phyloP scores from a whole-genome alignment of 2,329 filamentous ascomycete species.

The Elsinoe necatrix region DNA sequence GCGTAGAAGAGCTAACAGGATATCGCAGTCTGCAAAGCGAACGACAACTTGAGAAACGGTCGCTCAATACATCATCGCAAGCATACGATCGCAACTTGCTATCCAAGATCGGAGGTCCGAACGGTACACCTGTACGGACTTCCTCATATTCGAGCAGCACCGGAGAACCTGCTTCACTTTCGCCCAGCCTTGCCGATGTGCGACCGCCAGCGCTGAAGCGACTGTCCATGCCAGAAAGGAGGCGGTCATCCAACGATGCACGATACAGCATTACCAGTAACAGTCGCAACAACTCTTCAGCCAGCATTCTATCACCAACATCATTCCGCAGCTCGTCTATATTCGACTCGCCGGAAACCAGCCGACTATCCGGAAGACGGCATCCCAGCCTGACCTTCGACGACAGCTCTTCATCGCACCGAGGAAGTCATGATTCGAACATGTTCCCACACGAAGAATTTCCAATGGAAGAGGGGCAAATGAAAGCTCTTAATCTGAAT shows the following conservation, averaged over 20 bases:
- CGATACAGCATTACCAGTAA: conserved; percentile 25
- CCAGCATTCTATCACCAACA: conserved; percentile 37
- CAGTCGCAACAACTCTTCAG: conserved; percentile 31
- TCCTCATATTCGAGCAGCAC: conserved; percentile 23
- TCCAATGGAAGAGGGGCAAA: conserved; percentile 45
- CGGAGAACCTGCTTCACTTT: conserved; percentile 27
- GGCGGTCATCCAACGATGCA: conserved; percentile 32
- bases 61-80: conserved; percentile 51
- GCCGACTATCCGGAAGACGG: conserved; percentile 26
- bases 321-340: conserved; percentile 38
- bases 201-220: conserved; percentile 38
- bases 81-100: conserved; percentile 55
- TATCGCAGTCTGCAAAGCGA: conserved; percentile 48
- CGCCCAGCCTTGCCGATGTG: conserved; percentile 33
- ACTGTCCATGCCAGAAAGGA: conserved; percentile 38
- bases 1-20: neutral
- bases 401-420: conserved; percentile 42
- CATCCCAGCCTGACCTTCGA: conserved; percentile 34
- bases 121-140: conserved; percentile 42
- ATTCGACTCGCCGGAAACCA: conserved; percentile 24
- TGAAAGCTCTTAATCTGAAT: conserved; percentile 46
- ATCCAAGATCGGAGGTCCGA: conserved; percentile 53
- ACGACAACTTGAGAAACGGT: conserved; percentile 49
- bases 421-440: conserved; percentile 55
- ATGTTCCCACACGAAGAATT: conserved; percentile 45